phyloP scores from a whole-genome alignment of 2,329 filamentous ascomycete genomes.

The Fusarium praegraminearum region DNA sequence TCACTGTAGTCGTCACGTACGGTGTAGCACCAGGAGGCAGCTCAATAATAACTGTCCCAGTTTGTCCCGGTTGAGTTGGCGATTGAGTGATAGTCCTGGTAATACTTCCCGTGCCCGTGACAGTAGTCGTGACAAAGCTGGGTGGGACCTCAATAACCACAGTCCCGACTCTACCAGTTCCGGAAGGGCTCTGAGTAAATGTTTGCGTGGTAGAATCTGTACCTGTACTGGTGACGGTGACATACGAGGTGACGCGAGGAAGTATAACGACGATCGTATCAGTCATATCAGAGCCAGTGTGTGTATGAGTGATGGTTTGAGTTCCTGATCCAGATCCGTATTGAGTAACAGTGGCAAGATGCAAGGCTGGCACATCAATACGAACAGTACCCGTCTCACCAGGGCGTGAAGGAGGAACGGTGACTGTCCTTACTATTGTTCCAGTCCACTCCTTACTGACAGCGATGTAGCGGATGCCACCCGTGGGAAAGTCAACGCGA shows the following conservation, averaged over 20 bases:
- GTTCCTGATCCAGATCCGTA: not conserved
- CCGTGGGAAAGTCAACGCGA: not conserved
- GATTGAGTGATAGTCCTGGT: not conserved
- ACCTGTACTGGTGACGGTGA: not conserved
- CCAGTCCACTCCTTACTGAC: constrained; percentile 9
- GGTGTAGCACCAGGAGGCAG: not conserved
- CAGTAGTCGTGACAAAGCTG: not conserved
- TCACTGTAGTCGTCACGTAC: not conserved
- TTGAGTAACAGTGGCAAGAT: constrained; percentile 2
- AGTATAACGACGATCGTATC: constrained; percentile 4
- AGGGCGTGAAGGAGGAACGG: fast-evolving
- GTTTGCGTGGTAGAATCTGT: not conserved
- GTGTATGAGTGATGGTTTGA: not conserved
- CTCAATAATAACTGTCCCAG: not conserved
- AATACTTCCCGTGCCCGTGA: not conserved
- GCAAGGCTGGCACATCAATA: not conserved
- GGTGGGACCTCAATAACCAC: constrained; percentile 1
- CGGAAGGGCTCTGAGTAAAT: not conserved
- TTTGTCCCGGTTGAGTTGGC: not conserved
- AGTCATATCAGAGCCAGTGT: not conserved
- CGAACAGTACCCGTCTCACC: not conserved
- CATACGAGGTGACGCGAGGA: constrained; percentile 2
- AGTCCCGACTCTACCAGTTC: not conserved
- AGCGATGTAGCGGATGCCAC: not conserved
- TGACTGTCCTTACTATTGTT: not conserved